These are phyloP conservation scores for Gossypium gossypioides DNA, from an alignment of 441 rosid species.

Conservation along the genomic window DNA sequence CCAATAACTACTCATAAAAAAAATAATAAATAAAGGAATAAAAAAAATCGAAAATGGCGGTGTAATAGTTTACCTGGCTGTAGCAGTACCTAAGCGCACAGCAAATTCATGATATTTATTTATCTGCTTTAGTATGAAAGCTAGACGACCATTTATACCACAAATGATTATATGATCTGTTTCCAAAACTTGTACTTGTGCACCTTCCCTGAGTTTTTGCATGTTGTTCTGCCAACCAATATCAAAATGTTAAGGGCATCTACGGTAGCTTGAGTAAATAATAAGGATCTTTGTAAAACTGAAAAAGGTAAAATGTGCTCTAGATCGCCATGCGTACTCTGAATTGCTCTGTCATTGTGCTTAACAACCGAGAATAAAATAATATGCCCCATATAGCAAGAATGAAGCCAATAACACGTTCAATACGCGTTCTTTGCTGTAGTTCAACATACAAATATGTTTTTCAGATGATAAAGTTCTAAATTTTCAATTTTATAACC, in stretches of 20 bases:
- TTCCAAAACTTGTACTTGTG: conserved; percentile 88
- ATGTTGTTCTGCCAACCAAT: conserved; percentile 50
- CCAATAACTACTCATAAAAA: background rate
- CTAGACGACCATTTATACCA: conserved; percentile 74
- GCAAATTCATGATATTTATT: conserved; percentile 82
- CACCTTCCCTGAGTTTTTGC: conserved; percentile 94
- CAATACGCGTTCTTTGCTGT: conserved; percentile 88
- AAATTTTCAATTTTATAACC: conserved; percentile 10
- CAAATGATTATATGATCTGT: conserved; percentile 82
- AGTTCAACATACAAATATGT: conserved; percentile 25
- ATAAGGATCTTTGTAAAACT: background rate
- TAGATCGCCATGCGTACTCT: conserved; percentile 38
- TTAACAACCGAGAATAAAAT: conserved; percentile 84
- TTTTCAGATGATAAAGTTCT: conserved; percentile 18
- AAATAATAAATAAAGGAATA: no score
- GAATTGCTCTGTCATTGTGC: conserved; percentile 96
- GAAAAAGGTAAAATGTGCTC: background rate
- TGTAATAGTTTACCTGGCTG: conserved; percentile 50
- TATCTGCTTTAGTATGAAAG: conserved; percentile 74
- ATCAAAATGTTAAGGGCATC: background rate
- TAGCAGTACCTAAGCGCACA: conserved; percentile 89
- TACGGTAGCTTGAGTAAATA: background rate
- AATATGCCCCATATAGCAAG: conserved; percentile 94
- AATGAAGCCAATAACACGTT: conserved; percentile 72
- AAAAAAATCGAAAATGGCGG: background rate